These are phyloP conservation scores for Gorgonomyces haynaldii DNA, from an alignment of 192 early-diverging fungal species.

Conservation along the genomic window DNA sequence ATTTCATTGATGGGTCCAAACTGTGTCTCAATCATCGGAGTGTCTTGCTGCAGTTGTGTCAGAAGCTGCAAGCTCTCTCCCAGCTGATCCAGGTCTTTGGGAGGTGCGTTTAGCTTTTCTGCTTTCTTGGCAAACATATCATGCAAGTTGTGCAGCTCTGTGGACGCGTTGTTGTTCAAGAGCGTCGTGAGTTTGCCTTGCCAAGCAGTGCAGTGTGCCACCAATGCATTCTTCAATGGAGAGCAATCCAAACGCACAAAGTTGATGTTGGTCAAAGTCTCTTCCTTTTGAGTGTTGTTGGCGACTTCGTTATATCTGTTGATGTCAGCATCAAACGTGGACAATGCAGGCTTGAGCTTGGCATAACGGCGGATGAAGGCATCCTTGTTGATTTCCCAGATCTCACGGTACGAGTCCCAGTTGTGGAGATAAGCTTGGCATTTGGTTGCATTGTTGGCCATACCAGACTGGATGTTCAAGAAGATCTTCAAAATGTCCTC, in stretches of 20 bases:
- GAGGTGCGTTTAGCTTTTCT: slow-evolving; percentile 34
- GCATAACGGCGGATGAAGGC: slow-evolving; percentile 55
- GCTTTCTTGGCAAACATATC: slow-evolving; percentile 44
- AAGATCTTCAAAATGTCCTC: slow-evolving; percentile 55
- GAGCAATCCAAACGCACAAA: slow-evolving; percentile 51
- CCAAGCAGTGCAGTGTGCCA: slow-evolving; percentile 49
- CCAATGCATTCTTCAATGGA: slow-evolving; percentile 46
- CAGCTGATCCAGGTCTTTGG: slow-evolving; percentile 45
- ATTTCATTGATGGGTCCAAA: slow-evolving; percentile 48
- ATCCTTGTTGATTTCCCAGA: slow-evolving; percentile 63
- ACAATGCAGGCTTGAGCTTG: slow-evolving; percentile 51
- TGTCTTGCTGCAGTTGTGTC: slow-evolving; percentile 34
- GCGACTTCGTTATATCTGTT: slow-evolving; percentile 58
- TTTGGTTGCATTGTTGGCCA: slow-evolving; percentile 43
- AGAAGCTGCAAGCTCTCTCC: slow-evolving; percentile 38
- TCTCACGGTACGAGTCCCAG: slow-evolving; percentile 56
- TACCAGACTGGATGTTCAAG: slow-evolving; percentile 42
- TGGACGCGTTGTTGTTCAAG: slow-evolving; percentile 45
- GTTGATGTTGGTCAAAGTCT: slow-evolving; percentile 54
- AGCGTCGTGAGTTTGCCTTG: slow-evolving; percentile 51
- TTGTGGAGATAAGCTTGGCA: slow-evolving; percentile 50
- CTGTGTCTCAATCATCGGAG: slow-evolving; percentile 37
- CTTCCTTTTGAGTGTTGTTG: slow-evolving; percentile 58
- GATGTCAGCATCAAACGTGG: slow-evolving; percentile 55
- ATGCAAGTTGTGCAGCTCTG: slow-evolving; percentile 37